Percentiles rank a stretch among this genome's conserved stretches.
phyloP scores from a whole-genome alignment of 1,284 basidiomycete species.

The Mycena sp. region DNA sequence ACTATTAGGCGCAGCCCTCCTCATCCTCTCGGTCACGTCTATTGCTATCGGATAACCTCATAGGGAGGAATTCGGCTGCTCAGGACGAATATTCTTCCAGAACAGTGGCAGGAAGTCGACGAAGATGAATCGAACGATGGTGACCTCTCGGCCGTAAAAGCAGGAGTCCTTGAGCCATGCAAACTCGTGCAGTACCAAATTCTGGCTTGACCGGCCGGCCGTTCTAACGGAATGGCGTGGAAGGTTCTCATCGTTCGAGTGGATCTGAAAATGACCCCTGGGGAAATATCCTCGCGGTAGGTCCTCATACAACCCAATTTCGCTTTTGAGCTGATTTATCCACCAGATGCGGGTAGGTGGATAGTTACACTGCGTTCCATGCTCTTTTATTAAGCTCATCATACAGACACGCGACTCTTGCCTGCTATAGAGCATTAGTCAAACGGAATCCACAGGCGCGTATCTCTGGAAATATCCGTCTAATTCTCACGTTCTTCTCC shows the following conservation, averaged over 20 bases:
- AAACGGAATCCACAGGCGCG: conserved; percentile 78
- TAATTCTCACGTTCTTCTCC: conserved; percentile 11
- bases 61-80: not conserved
- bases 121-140: conserved; percentile 23
- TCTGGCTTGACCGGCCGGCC: not conserved
- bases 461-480: not conserved
- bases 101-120: conserved; percentile 4
- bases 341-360: conserved; percentile 26
- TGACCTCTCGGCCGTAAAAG: conserved; percentile 24
- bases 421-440: conserved; percentile 87
- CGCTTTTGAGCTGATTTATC: not conserved
- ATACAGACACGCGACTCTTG: conserved; percentile 87
- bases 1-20: not conserved
- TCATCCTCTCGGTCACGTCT: conserved; percentile 17
- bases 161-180: conserved; percentile 47
- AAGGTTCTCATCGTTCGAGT: conserved; percentile 83
- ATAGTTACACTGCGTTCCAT: not conserved
- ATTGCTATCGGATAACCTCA: conserved; percentile 15
- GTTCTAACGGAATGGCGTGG: not conserved
- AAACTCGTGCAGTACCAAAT: conserved; percentile 64
- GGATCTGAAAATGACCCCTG: conserved; percentile 70
- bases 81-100: not conserved
- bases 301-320: not conserved
- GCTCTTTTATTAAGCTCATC: conserved; percentile 9
- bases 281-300: conserved; percentile 24